Conservation (phyloP, 1,139 yeast species). For the Debaryomyces nepalensis region DNA sequence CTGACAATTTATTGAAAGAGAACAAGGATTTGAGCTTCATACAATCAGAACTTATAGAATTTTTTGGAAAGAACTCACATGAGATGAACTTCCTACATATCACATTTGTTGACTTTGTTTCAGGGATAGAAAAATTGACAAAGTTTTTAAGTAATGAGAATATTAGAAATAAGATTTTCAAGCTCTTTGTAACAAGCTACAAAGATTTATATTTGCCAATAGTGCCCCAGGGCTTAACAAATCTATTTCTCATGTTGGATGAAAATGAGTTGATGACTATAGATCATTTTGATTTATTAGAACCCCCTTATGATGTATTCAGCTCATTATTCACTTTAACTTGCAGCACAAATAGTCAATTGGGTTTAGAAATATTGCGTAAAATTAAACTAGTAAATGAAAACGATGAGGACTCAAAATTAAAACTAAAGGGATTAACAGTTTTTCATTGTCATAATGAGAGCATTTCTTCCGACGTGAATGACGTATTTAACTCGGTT, state of each 20-base stretch:
- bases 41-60: conserved; percentile 32
- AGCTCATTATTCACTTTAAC: conserved; percentile 36
- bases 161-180: conserved; percentile 37
- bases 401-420: conserved; percentile 27
- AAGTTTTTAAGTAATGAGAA: conserved; percentile 30
- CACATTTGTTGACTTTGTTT: conserved; percentile 36
- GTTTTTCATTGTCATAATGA: conserved; percentile 42
- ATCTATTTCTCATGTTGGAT: conserved; percentile 39
- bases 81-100: conserved; percentile 40
- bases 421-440: conserved; percentile 37
- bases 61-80: conserved; percentile 31
- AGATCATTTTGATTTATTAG: conserved; percentile 27
- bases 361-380: conserved; percentile 36
- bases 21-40: conserved; percentile 21
- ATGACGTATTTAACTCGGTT: conserved; percentile 8
- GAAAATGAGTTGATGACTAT: conserved; percentile 30
- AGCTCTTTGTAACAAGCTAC: conserved; percentile 35
- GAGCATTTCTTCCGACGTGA: conserved; percentile 14
- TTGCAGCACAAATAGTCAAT: conserved; percentile 37
- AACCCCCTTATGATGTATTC: conserved; percentile 27
- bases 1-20: conserved; percentile 17
- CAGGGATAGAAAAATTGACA: conserved; percentile 32
- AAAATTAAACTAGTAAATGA: conserved; percentile 27
- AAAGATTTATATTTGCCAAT: conserved; percentile 31
- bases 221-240: conserved; percentile 35